Evolutionary conservation across 805 yeast genomes (phyloP).

Genomic region (Nakazawaea ishiwadae): DNA sequence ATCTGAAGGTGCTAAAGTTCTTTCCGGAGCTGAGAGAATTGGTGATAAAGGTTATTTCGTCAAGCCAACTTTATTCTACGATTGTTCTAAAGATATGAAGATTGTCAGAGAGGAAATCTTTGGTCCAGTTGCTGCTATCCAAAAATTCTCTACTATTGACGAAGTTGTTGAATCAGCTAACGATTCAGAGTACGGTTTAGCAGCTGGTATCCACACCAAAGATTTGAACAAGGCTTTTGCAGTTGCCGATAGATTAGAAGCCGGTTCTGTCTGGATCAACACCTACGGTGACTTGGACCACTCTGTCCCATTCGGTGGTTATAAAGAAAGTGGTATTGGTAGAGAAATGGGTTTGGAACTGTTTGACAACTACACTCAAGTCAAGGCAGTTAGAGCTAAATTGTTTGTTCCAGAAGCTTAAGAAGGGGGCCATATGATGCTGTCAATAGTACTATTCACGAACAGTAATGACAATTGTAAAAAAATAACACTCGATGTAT

Average conservation of each 20-base stretch:
- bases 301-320: slow-evolving; percentile 79
- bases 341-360: slow-evolving; percentile 84
- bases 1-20: slow-evolving; percentile 59
- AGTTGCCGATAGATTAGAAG: slow-evolving; percentile 59
- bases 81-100: slow-evolving; percentile 56
- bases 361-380: slow-evolving; percentile 69
- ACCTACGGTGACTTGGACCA: slow-evolving; percentile 76
- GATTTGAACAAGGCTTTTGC: slow-evolving; percentile 56
- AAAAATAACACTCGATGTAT: too few species aligned
- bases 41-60: slow-evolving; percentile 68
- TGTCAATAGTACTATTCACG: too few species aligned
- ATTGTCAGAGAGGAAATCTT: slow-evolving; percentile 73
- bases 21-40: slow-evolving; percentile 67
- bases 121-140: slow-evolving; percentile 72
- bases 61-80: slow-evolving; percentile 70
- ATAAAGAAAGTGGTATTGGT: slow-evolving; percentile 76
- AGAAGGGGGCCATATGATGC: not conserved
- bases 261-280: slow-evolving; percentile 80
- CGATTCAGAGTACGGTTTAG: slow-evolving; percentile 70
- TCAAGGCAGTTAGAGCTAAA: slow-evolving; percentile 63
- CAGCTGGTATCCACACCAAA: slow-evolving; percentile 75
- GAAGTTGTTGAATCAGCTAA: slow-evolving; percentile 66
- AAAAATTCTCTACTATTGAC: slow-evolving; percentile 63
- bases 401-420: slow-evolving; percentile 23
- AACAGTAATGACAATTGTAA: too few species aligned